Conservation (phyloP, 2,329 filamentous ascomycete species). For the Sporothrix inflata region DNA sequence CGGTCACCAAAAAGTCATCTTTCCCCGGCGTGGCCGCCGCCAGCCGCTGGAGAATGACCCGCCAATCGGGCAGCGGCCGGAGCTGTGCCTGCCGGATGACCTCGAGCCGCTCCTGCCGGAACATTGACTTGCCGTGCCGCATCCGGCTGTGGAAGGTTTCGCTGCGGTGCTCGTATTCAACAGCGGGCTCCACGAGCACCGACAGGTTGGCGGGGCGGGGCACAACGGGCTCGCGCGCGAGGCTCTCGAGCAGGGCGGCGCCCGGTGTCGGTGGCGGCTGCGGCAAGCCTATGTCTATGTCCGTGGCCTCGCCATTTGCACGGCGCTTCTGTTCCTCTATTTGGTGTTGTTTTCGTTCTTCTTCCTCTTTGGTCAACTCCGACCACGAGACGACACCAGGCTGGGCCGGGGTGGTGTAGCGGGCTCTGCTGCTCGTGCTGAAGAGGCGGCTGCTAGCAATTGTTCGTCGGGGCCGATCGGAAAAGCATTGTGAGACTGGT, state of each 20-base stretch:
- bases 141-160: slow-evolving; percentile 36
- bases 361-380: slow-evolving; percentile 21
- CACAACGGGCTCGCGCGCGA: slow-evolving; percentile 35
- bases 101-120: slow-evolving; percentile 45
- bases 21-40: slow-evolving; percentile 42
- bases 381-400: slow-evolving; percentile 23
- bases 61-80: slow-evolving; percentile 46
- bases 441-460: not conserved
- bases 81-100: slow-evolving; percentile 40
- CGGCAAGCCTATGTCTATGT: not conserved
- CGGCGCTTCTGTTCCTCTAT: slow-evolving; percentile 3
- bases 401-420: not conserved
- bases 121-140: slow-evolving; percentile 37
- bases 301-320: not conserved
- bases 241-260: slow-evolving; percentile 34
- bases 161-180: slow-evolving; percentile 33
- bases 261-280: slow-evolving; percentile 25
- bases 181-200: slow-evolving; percentile 38
- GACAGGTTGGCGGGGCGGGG: slow-evolving; percentile 31
- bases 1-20: not conserved
- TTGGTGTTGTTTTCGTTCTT: slow-evolving; percentile 9
- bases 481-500: too few species aligned
- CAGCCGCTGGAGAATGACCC: slow-evolving; percentile 45
- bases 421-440: slow-evolving; percentile 12
- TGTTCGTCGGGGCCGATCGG: not conserved